phyloP scores from a whole-genome alignment of 2,329 filamentous ascomycete species.

The Ophiocordyceps robertsii region DNA sequence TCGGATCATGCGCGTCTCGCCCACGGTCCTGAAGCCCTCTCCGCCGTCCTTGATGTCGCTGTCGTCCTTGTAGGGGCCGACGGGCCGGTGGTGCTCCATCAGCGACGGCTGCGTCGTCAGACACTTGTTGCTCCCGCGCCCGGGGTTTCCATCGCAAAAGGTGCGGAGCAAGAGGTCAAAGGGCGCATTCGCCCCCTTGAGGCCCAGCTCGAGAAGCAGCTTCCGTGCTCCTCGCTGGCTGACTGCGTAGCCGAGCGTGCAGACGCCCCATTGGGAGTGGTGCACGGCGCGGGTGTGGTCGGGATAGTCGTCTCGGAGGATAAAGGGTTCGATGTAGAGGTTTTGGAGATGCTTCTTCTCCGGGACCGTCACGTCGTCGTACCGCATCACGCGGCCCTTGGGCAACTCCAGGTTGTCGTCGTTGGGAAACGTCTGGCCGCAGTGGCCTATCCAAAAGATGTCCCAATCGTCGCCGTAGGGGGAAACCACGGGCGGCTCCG shows the following conservation, averaged over 20 bases:
- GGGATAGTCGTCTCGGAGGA: constrained; percentile 17
- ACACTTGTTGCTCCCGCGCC: constrained; percentile 22
- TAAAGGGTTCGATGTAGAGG: constrained; percentile 20
- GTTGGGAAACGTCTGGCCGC: constrained; percentile 21
- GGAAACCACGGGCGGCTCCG: constrained; percentile 12
- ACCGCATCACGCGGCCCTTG: constrained; percentile 16
- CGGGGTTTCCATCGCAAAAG: constrained; percentile 27
- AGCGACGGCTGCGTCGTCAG: constrained; percentile 27
- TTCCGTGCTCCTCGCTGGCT: constrained; percentile 27
- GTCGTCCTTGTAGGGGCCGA: constrained; percentile 17
- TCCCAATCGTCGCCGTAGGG: constrained; percentile 40
- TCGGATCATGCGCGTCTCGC: constrained; percentile 20
- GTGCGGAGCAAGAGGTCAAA: constrained; percentile 32
- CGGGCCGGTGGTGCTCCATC: constrained; percentile 30
- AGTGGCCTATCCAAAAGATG: constrained; percentile 36
- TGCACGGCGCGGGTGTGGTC: constrained; percentile 30
- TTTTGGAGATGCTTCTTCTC: constrained; percentile 15
- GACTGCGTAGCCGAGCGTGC: constrained; percentile 30
- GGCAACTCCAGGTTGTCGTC: constrained; percentile 8
- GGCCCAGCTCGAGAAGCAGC: constrained; percentile 27
- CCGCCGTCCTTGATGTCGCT: constrained; percentile 25
- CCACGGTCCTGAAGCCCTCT: constrained; percentile 10
- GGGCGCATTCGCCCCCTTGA: constrained; percentile 23
- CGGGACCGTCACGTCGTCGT: constrained; percentile 22
- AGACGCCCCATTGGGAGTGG: constrained; percentile 23